These are phyloP conservation scores for Zasmidium angulare DNA, from an alignment of 2,329 filamentous ascomycete genomes.

Conservation along the genomic window DNA sequence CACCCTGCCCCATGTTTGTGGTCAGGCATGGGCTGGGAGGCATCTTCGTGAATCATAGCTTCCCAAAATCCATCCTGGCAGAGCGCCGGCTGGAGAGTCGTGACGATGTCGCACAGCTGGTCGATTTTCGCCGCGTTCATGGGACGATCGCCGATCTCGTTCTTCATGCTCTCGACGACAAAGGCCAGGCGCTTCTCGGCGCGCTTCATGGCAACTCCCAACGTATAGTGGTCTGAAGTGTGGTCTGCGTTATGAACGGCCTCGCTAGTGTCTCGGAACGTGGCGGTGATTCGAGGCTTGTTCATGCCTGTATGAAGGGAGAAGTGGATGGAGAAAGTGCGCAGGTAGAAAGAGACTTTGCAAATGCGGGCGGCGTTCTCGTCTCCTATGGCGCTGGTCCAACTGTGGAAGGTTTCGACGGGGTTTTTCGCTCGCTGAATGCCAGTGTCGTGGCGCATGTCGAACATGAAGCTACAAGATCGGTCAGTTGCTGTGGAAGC, in stretches of 20 bases:
- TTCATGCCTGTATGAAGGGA: constrained; percentile 7
- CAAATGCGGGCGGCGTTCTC: constrained; percentile 20
- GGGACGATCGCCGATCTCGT: not conserved
- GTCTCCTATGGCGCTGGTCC: constrained; percentile 24
- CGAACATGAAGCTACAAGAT: constrained; percentile 14
- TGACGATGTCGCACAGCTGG: constrained; percentile 1
- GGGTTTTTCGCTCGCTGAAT: constrained; percentile 18
- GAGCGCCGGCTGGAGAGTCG: constrained; percentile 7
- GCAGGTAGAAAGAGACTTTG: constrained; percentile 16
- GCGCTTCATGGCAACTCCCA: constrained; percentile 6
- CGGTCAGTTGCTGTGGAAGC: not conserved
- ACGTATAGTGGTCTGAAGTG: constrained; percentile 1
- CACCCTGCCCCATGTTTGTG: not conserved
- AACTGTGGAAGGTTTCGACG: constrained; percentile 18
- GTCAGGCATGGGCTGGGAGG: not conserved
- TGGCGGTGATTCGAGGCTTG: constrained; percentile 9
- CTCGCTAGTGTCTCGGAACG: constrained; percentile 2
- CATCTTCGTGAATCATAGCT: not conserved
- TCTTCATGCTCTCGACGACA: not conserved
- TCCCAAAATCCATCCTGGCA: constrained; percentile 8
- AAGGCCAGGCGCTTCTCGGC: not conserved
- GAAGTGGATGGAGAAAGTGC: constrained; percentile 18
- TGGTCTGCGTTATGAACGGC: constrained; percentile 3
- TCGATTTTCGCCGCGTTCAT: not conserved
- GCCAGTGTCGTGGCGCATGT: constrained; percentile 18